A percentile compares a stretch with the other conserved stretches of the same genome.
Conservation (phyloP, 305 asterid species). For the Fraxinus angustifolia region DNA sequence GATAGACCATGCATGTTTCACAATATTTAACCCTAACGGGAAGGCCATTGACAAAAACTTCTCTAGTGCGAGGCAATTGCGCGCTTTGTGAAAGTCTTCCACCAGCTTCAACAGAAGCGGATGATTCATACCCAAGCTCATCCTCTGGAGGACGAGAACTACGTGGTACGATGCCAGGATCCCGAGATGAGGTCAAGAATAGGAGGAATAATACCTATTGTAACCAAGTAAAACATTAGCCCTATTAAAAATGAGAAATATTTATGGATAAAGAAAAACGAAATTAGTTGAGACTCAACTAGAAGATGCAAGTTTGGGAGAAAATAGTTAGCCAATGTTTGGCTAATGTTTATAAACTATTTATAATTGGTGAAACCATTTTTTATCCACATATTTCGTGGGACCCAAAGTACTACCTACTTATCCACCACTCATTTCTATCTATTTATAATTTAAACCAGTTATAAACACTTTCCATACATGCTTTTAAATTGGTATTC, state of each 20-base stretch:
- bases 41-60: constrained; percentile 41
- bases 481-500: not conserved
- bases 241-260: not conserved
- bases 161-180: constrained; percentile 48
- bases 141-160: constrained; percentile 39
- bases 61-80: constrained; percentile 31
- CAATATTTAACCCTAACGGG: constrained; percentile 40
- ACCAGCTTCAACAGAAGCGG: constrained; percentile 30
- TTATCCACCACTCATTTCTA: not conserved
- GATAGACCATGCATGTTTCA: constrained; percentile 45
- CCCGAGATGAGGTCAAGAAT: constrained; percentile 36
- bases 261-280: not conserved
- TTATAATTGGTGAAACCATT: not conserved
- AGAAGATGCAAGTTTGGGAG: not conserved
- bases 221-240: constrained; percentile 18
- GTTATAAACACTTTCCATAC: not conserved
- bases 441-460: too few relatives aligned
- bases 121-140: constrained; percentile 27
- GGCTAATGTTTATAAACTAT: not conserved
- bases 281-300: not conserved
- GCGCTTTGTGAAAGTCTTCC: constrained; percentile 18
- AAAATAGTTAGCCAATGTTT: not conserved
- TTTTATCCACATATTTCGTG: not conserved
- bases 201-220: constrained; percentile 38
- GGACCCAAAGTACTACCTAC: not conserved